Base-by-base conservation (phyloP, 2,329 filamentous ascomycete genomes). In the Cladosporium sp. region DNA sequence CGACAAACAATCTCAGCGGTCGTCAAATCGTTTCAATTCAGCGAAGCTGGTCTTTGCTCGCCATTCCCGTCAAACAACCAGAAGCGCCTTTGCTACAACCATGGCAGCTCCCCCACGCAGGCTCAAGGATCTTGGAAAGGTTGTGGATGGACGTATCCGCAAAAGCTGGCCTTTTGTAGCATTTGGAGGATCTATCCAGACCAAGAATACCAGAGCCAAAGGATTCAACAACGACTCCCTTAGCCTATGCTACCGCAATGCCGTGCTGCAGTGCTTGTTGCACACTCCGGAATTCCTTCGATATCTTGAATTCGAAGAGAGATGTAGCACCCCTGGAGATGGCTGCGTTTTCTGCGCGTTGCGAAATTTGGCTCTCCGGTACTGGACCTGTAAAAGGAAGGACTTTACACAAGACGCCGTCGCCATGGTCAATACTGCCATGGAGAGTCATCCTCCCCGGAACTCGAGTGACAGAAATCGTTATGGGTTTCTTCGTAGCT, bases 281-380 rank as follows among this genome's bases (percentile, higher is more conserved):
- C 61, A 63, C 39, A 25, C 40, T 14, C 59, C 59, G 2, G 50
- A 50, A 28, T 57, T 59, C 55, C 42, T 30, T 36, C 47, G 39
- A 20, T 59, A 56, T 20, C 52, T 56, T 20, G 19, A 17, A 17
- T 38, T 11, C 14, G 25, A 22, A 9, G 45, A 50, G 2, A 19
- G 38, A 20, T 54, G 51, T 25, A 17, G n/a, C 25, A 34, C 39
- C 8, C 37, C 37, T 2, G 28, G 22, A 40, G 25, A 45, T n/a
- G 39, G 43, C 11, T 64, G 62, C 28, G 51, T 59, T 14, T 51
- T 55, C 5, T 64, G 62, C 51, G 60, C 60, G 6, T 25, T 64
- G 12, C 45, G 60, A 20, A 25, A 20, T 11, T 37, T 64, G 14
- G 39, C 55, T 14, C 25, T 20, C 3, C 17, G 37, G 20, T 64